Evolutionary conservation across 31 red algal species (phyloP).

Genomic region (Asparagopsis taxiformis): DNA sequence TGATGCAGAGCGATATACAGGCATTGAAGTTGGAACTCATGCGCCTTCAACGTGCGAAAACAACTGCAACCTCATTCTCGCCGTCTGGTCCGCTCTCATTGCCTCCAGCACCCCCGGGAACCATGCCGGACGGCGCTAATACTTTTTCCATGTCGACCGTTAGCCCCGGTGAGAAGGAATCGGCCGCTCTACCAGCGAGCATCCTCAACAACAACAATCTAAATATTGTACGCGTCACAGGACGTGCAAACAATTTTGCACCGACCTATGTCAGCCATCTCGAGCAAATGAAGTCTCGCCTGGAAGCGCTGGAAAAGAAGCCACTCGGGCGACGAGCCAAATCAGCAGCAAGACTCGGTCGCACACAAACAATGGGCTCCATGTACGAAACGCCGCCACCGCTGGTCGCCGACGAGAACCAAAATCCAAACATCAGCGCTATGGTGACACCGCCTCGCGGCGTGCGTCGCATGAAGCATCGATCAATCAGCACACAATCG

Average conservation of each 20-base stretch:
- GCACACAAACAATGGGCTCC: slow-evolving; percentile 68
- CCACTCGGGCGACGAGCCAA: slow-evolving; percentile 58
- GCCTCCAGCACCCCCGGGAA: slow-evolving; percentile 8
- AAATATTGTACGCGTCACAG: slow-evolving; percentile 62
- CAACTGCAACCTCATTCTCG: slow-evolving; percentile 7
- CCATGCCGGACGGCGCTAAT: slow-evolving; percentile 5
- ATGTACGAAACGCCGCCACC: slow-evolving; percentile 42
- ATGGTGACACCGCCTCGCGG: slow-evolving; percentile 60
- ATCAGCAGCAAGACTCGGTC: slow-evolving; percentile 51
- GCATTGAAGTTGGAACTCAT: slow-evolving; percentile 67
- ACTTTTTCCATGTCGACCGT: slow-evolving; percentile 24
- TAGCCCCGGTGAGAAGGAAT: slow-evolving; percentile 3
- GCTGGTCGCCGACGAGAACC: slow-evolving; percentile 35
- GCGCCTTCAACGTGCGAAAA: slow-evolving; percentile 58
- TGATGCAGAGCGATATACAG: slow-evolving; percentile 74
- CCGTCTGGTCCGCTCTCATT: slow-evolving; percentile 27
- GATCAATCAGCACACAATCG: slow-evolving; percentile 43
- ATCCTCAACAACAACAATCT: slow-evolving; percentile 54
- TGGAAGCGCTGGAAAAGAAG: slow-evolving; percentile 61
- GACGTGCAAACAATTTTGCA: slow-evolving; percentile 23
- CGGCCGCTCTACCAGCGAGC: slow-evolving; percentile 33
- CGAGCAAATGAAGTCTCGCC: slow-evolving; percentile 54
- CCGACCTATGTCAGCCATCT: slow-evolving; percentile 66
- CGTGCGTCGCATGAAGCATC: slow-evolving; percentile 39
- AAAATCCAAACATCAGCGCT: slow-evolving; percentile 47